phyloP scores from a whole-genome alignment of 2,329 filamentous ascomycete species.

The Chrysoporthe cubensis region DNA sequence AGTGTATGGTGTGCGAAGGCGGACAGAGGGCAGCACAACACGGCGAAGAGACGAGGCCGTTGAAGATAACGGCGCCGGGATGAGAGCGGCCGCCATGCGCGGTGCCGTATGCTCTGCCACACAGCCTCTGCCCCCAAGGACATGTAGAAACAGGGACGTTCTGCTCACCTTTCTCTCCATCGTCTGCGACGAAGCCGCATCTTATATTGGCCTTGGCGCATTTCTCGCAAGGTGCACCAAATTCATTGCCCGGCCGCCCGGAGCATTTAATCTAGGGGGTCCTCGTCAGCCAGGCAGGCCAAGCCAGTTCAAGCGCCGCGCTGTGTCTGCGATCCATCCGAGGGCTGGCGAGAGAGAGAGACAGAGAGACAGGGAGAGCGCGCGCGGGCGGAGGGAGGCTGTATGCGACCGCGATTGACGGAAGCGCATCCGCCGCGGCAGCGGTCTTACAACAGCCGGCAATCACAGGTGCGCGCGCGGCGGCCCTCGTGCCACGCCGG shows the following conservation, averaged over 20 bases:
- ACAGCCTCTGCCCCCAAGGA: neutral
- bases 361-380: neutral
- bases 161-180: slow-evolving; percentile 24
- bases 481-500: neutral
- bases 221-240: slow-evolving; percentile 42
- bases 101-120: neutral
- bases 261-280: slow-evolving; percentile 46
- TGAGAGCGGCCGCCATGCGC: too few species aligned
- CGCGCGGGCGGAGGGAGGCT: neutral
- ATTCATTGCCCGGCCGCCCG: slow-evolving; percentile 37
- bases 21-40: neutral
- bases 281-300: slow-evolving; percentile 1
- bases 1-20: neutral
- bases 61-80: neutral
- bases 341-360: too few species aligned
- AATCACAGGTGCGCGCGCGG: neutral
- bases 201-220: slow-evolving; percentile 43
- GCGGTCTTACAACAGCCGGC: neutral
- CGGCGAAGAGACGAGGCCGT: neutral
- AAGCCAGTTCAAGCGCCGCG: too few species aligned
- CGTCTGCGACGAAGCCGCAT: slow-evolving; percentile 39
- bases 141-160: neutral
- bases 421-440: neutral
- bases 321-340: too few species aligned
- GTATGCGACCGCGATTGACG: neutral